Conservation (phyloP, 257 asterid species). For the Gynochthodes officinalis region DNA sequence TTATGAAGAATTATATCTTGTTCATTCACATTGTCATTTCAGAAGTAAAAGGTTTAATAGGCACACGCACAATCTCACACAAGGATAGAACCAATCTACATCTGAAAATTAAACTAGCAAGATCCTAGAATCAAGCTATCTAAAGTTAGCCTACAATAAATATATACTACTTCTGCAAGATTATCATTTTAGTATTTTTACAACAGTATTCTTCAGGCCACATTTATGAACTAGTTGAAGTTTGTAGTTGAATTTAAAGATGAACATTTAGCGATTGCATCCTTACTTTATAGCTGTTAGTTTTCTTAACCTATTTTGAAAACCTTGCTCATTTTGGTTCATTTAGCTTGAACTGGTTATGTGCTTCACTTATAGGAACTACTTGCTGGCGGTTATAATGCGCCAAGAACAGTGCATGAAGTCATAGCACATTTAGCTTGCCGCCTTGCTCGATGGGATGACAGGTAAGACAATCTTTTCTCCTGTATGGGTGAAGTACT, state of each 20-base stretch:
- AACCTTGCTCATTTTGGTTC: neutral
- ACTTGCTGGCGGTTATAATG: conserved; percentile 73
- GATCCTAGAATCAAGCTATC: neutral
- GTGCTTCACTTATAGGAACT: conserved; percentile 49
- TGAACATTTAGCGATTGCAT: neutral
- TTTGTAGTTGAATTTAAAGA: neutral
- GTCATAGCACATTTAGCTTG: conserved; percentile 68
- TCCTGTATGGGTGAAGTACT: neutral
- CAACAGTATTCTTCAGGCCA: neutral
- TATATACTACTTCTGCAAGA: neutral
- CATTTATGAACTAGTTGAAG: neutral
- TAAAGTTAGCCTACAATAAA: neutral
- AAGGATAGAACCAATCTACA: neutral
- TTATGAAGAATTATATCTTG: neutral
- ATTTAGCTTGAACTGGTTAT: neutral
- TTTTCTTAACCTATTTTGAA: neutral
- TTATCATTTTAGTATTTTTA: neutral
- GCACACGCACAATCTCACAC: neutral
- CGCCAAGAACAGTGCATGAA: conserved; percentile 83
- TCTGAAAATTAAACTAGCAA: neutral
- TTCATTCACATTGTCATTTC: neutral
- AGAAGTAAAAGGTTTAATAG: neutral
- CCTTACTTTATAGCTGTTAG: conserved; percentile 18
- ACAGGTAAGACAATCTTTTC: conserved; percentile 53
- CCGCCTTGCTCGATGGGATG: conserved; percentile 99